These are phyloP conservation scores for Xylaria acuta DNA, from an alignment of 495 filamentous ascomycete genomes.

Conservation along the genomic window DNA sequence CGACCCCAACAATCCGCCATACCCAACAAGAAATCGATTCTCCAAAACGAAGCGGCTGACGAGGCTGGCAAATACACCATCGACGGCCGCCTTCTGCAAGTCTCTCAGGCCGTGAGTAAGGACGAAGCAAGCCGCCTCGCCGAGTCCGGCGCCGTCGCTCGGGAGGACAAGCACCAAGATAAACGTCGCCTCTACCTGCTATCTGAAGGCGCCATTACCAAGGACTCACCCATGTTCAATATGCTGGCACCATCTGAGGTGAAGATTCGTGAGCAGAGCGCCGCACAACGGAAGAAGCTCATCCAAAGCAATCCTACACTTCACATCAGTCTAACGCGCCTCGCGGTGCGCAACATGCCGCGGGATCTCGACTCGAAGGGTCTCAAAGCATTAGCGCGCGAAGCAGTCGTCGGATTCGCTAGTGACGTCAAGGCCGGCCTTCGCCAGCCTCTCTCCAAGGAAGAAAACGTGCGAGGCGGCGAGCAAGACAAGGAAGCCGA, in stretches of 20 bases:
- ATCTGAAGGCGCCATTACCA: conserved; percentile 79
- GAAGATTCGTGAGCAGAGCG: conserved; percentile 85
- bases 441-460: conserved; percentile 80
- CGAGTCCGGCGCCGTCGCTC: conserved; percentile 66
- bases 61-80: conserved; percentile 82
- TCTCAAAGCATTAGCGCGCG: conserved; percentile 86
- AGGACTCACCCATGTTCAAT: conserved; percentile 73
- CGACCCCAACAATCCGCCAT: conserved; percentile 52
- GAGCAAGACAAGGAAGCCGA: conserved; percentile 83
- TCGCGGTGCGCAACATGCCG: conserved; percentile 94
- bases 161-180: conserved; percentile 78
- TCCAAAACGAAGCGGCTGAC: conserved; percentile 82
- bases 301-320: conserved; percentile 89
- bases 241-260: conserved; percentile 80
- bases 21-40: conserved; percentile 71
- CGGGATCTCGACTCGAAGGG: conserved; percentile 83
- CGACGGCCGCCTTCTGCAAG: conserved; percentile 83
- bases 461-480: conserved; percentile 79
- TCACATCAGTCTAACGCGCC: conserved; percentile 87
- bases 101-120: conserved; percentile 83
- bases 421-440: conserved; percentile 78
- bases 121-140: conserved; percentile 76
- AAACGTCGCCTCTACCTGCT: conserved; percentile 93
- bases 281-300: conserved; percentile 84
- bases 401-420: conserved; percentile 92